Base-by-base conservation (phyloP, 2,329 filamentous ascomycete genomes). In the Thelonectria olida region DNA sequence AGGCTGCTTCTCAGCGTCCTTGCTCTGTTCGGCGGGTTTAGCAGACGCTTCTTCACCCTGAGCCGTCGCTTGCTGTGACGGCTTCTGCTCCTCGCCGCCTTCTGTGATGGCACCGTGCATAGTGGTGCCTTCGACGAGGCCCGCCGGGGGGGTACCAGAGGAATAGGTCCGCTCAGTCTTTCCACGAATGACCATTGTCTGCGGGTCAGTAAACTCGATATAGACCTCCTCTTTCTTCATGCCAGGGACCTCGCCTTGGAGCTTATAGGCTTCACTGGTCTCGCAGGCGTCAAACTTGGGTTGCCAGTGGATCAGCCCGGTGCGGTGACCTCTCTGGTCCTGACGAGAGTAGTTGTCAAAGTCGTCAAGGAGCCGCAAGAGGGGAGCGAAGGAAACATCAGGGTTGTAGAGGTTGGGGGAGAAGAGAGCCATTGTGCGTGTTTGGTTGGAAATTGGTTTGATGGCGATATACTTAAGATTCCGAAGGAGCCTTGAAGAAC, bases 201-300 rank as follows among this genome's bases (percentile, higher is more conserved):
- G 89, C 34, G 85, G 82, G 73, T 94, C 91, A 61, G 87, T 88
- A 82, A 94, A 95, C 74, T 94, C 91, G 74, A 95, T 91, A 74
- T 84, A 81, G 72, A 95, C 81, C 72, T 93, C 82, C 69, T 92
- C 88, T 79, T 92, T 91, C 65, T 86, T 85, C 68, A 93, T 82
- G 55, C 92, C 92, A 0, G 92, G 89, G 6, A 95, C 86, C 77
- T 95, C 92, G 71, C 91, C 92, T 70, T 94, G 88, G 19, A 95
- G 88, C 78, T 95, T 89, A 73, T 92, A 95, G 65, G 81, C 75
- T 8, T 87, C 79, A 62, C 85, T 84, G 12, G 85, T 86, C 80
- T 95, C 92, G 75, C 86, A 88, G 64, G n/a, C n/a, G n/a, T n/a
- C n/a, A n/a, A n/a, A n/a, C n/a, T n/a, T n/a, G n/a, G n/a, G n/a